Conservation (phyloP, 768 basidiomycete species). For the Suillus placidus region DNA sequence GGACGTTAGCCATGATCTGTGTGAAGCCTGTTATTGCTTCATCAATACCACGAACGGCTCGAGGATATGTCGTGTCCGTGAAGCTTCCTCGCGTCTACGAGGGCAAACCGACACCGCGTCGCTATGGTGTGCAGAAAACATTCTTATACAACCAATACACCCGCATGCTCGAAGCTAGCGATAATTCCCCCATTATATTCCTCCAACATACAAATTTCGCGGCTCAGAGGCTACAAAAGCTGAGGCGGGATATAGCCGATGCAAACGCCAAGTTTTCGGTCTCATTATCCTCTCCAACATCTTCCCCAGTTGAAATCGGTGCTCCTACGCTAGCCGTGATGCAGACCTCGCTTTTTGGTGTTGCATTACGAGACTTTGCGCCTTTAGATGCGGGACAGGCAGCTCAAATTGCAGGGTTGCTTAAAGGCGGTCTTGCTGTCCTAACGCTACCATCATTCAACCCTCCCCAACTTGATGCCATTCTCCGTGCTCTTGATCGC, state of each 20-base stretch:
- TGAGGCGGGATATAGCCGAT: constrained; percentile 67
- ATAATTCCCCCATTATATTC: constrained; percentile 68
- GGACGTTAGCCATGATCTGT: constrained; percentile 14
- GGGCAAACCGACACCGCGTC: constrained; percentile 60
- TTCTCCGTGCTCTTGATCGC: constrained; percentile 69
- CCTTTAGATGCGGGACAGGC: constrained; percentile 52
- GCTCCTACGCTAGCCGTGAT: constrained; percentile 65
- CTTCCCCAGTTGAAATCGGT: constrained; percentile 34
- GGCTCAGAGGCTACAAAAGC: constrained; percentile 62
- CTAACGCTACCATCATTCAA: constrained; percentile 67
- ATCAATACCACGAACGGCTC: constrained; percentile 28
- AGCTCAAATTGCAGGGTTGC: constrained; percentile 54
- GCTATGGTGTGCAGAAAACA: constrained; percentile 78
- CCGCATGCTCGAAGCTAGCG: constrained; percentile 62
- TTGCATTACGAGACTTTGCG: constrained; percentile 65
- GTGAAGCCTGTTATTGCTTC: constrained; percentile 11
- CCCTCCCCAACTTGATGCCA: constrained; percentile 69
- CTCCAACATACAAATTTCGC: constrained; percentile 79
- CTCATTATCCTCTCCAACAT: constrained; percentile 34
- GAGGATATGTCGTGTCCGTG: constrained; percentile 61
- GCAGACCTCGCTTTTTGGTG: constrained; percentile 79
- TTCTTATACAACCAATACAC: constrained; percentile 82
- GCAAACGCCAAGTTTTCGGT: constrained; percentile 50
- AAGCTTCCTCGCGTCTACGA: constrained; percentile 52
- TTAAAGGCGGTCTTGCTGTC: constrained; percentile 67